Percentiles rank a stretch among this genome's conserved stretches.
phyloP scores from a whole-genome alignment of 495 filamentous ascomycete genomes.

The Aspergillus nidulans region DNA sequence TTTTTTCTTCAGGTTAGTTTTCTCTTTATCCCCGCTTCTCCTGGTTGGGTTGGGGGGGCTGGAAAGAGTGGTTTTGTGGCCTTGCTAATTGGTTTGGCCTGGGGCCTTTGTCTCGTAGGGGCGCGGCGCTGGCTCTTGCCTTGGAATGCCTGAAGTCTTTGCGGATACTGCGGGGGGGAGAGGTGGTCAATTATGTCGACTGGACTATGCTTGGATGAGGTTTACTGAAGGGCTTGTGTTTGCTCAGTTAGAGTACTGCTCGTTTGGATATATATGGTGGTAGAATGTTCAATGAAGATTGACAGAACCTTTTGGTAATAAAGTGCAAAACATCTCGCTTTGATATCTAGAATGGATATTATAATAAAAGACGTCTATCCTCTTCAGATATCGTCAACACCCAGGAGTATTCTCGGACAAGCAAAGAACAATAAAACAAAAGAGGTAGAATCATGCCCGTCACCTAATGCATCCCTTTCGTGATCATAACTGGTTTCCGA shows the following conservation, averaged over 20 bases:
- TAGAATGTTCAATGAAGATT: neutral
- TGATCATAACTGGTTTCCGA: slow-evolving; percentile 25
- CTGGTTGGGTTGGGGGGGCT: slow-evolving; percentile 16
- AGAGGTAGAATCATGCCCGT: slow-evolving; percentile 27
- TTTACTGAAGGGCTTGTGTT: neutral
- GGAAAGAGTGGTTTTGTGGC: slow-evolving; percentile 29
- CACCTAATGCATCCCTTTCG: slow-evolving; percentile 29
- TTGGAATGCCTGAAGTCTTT: neutral
- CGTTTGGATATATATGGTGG: neutral
- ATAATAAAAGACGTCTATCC: slow-evolving; percentile 12
- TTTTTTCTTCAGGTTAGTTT: slow-evolving; percentile 61
- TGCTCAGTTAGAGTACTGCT: neutral
- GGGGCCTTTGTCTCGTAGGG: slow-evolving; percentile 11
- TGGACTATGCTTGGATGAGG: neutral
- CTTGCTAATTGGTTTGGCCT: slow-evolving; percentile 38
- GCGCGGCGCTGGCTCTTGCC: neutral
- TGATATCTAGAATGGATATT: slow-evolving; percentile 25
- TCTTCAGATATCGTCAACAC: slow-evolving; percentile 7
- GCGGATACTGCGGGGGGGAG: too few species aligned
- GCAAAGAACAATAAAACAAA: slow-evolving; percentile 18
- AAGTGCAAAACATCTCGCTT: slow-evolving; percentile 15
- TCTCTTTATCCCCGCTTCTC: neutral
- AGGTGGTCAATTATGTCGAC: neutral
- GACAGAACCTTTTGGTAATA: neutral
- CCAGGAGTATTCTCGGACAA: slow-evolving; percentile 21